Base-by-base conservation (phyloP, 2,329 filamentous ascomycete genomes). In the Fusarium hainanense region DNA sequence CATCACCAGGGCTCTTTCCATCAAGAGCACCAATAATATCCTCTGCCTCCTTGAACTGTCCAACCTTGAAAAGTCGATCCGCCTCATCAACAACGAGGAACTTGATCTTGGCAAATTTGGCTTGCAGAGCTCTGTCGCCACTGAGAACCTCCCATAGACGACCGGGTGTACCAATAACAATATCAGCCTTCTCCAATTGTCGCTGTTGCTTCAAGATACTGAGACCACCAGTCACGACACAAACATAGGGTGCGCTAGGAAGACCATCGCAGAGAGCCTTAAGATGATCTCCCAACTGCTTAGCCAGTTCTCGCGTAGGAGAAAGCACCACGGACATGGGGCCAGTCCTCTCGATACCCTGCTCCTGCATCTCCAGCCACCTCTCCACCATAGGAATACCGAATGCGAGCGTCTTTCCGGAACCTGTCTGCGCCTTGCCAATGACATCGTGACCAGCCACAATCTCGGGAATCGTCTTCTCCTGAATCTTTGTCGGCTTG, bases 151-250 rank as follows among this genome's bases (percentile, higher is more conserved):
- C 96, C 96, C 96, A 99, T 47, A 98, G 80, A 64, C 96, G 89
- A 25, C 96, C 96, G 0, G 96, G 96, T 0, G 96, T 98, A 52
- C 90, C 95, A 58, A 99, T 88, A n/a, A 99, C 89, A 51, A 99
- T 92, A 75, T 99, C 94, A 4, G 95, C 95, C 75, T 90, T 90
- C 48, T 90, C 87, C 25, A 99, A 81, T 75, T 95, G 89, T 49
- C 96, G 88, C 76, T 97, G 92, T 77, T 99, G 96, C 81, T 99
- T 99, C 70, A 96, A 91, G n/a, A 98, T 87, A 4, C 96, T 97
- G 32, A 99, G 81, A 42, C 96, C 96, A 73, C 96, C 96, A 0
- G 95, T 99, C 9, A 99, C 86, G 1, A 95, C 93, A 54, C 93
- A 94, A n/a, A 98, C 86, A 58, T 91, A 91, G 0, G 92, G 89